Conservation (phyloP, 192 early-diverging fungal species). For the Backusella sp. region DNA sequence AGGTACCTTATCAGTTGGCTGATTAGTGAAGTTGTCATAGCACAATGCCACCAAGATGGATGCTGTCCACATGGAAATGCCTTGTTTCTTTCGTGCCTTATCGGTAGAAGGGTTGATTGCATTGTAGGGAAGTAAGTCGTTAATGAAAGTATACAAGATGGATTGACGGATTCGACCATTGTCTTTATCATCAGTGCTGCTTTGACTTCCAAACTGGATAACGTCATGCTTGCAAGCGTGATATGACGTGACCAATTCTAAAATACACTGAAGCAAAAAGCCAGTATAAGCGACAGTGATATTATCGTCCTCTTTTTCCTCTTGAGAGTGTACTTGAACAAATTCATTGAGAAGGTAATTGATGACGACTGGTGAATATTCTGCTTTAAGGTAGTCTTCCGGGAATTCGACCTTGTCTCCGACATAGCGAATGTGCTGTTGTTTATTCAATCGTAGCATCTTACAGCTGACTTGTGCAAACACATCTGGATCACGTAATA, state of each 20-base stretch:
- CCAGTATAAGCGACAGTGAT: slow-evolving; percentile 47
- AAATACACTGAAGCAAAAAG: slow-evolving; percentile 82
- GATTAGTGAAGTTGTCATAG: slow-evolving; percentile 35
- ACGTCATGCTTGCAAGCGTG: slow-evolving; percentile 74
- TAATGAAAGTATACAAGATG: slow-evolving; percentile 60
- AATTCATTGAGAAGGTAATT: slow-evolving; percentile 25
- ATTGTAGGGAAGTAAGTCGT: slow-evolving; percentile 63
- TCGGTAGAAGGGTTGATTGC: slow-evolving; percentile 44
- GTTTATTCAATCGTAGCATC: slow-evolving; percentile 52
- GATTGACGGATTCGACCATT: slow-evolving; percentile 38
- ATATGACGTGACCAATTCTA: slow-evolving; percentile 85
- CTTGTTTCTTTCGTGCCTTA: slow-evolving; percentile 51
- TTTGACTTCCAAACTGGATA: slow-evolving; percentile 49
- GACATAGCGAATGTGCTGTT: slow-evolving; percentile 49
- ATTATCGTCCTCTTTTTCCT: not conserved
- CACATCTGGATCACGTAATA: slow-evolving; percentile 63
- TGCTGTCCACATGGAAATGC: slow-evolving; percentile 65
- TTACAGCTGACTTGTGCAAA: slow-evolving; percentile 64
- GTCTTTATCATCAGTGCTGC: slow-evolving; percentile 39
- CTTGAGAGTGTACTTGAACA: not conserved
- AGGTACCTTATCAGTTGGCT: slow-evolving; percentile 48
- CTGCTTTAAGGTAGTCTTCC: not conserved
- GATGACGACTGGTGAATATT: slow-evolving; percentile 16
- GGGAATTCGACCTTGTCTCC: slow-evolving; percentile 13
- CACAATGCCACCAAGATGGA: slow-evolving; percentile 62